A percentile compares a stretch with the other conserved stretches of the same genome.
These are phyloP conservation scores for Ballota nigra DNA, from an alignment of 257 asterid species.

Conservation along the genomic window DNA sequence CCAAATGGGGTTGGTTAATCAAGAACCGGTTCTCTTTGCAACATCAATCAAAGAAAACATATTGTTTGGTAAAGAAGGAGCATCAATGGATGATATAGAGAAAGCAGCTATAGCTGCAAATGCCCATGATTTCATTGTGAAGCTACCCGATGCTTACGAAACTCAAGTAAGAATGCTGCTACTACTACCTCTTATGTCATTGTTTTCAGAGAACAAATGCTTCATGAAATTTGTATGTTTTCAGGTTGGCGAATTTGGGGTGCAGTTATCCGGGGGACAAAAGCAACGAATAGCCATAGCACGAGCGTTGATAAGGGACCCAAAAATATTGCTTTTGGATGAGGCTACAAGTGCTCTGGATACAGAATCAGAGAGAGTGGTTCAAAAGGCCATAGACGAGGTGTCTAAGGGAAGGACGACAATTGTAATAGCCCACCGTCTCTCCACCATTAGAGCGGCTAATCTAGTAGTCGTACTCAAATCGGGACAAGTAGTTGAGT, in stretches of 20 bases:
- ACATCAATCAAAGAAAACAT: constrained; percentile 73
- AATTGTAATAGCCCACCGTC: constrained; percentile 72
- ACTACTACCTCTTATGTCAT: neutral
- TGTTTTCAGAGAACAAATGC: neutral
- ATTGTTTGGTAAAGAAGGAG: constrained; percentile 69
- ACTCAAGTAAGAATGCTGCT: constrained; percentile 51
- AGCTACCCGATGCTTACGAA: constrained; percentile 64
- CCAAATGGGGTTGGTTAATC: constrained; percentile 80
- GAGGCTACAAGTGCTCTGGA: constrained; percentile 88
- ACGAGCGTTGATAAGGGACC: constrained; percentile 71
- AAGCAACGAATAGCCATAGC: constrained; percentile 87
- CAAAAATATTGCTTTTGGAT: constrained; percentile 68
- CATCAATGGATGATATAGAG: constrained; percentile 60
- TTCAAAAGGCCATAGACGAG: constrained; percentile 67
- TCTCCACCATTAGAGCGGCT: constrained; percentile 64
- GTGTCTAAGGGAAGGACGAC: constrained; percentile 74
- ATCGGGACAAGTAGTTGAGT: constrained; percentile 57
- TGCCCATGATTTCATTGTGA: constrained; percentile 61
- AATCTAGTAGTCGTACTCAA: constrained; percentile 52
- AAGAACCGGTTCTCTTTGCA: constrained; percentile 83
- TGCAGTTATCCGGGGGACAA: constrained; percentile 83
- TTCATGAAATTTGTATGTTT: neutral
- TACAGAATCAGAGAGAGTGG: constrained; percentile 62
- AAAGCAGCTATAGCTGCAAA: constrained; percentile 75
- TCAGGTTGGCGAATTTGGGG: constrained; percentile 82